These are phyloP conservation scores for Chrysosporium keratinophilum DNA, from an alignment of 2,329 filamentous ascomycete species.

Conservation along the genomic window DNA sequence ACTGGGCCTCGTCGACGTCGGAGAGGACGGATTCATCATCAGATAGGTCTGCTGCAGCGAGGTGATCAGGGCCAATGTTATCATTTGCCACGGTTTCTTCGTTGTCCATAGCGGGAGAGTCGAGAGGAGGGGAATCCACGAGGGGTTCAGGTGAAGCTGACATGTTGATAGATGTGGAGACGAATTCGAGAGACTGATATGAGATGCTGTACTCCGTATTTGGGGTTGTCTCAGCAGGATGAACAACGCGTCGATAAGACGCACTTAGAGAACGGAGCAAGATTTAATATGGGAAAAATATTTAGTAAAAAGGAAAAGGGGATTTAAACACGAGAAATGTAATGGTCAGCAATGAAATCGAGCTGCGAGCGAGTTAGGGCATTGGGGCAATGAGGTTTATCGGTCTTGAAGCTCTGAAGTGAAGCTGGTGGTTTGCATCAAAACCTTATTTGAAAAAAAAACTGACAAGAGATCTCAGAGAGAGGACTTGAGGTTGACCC, in stretches of 20 bases:
- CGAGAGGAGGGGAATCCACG: slow-evolving; percentile 8
- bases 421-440: slow-evolving; percentile 2
- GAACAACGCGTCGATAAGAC: neutral
- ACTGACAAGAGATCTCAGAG: neutral
- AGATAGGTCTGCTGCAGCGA: slow-evolving; percentile 37
- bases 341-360: too few relatives aligned
- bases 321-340: too few relatives aligned
- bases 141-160: slow-evolving; percentile 30
- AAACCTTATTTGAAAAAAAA: slow-evolving; percentile 1
- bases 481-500: too few relatives aligned
- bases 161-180: slow-evolving; percentile 22
- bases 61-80: slow-evolving; percentile 17
- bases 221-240: neutral
- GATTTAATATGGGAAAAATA: neutral
- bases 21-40: slow-evolving; percentile 54
- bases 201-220: neutral
- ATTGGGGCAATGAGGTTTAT: neutral
- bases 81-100: slow-evolving; percentile 14
- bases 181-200: neutral
- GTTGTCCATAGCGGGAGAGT: slow-evolving; percentile 15
- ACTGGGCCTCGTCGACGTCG: slow-evolving; percentile 55
- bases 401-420: neutral
- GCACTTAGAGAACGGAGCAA: too few relatives aligned
- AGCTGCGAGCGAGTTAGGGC: too few relatives aligned
- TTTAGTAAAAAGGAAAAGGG: neutral